Percentiles rank a stretch among this genome's conserved stretches.
These are phyloP conservation scores for Lippia alba DNA, from an alignment of 305 asterid species.

Conservation along the genomic window DNA sequence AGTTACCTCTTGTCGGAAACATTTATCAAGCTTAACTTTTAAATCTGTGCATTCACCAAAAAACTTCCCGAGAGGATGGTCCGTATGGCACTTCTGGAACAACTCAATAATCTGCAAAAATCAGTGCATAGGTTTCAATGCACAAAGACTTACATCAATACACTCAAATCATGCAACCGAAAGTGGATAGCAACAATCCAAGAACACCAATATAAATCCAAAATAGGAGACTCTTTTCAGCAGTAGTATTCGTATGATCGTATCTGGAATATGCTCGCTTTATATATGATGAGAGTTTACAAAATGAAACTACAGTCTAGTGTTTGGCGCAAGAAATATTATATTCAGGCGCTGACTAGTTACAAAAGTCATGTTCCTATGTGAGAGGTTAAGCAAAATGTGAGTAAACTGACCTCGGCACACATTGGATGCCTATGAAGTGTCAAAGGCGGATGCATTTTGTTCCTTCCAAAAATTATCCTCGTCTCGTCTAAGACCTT, in stretches of 20 bases:
- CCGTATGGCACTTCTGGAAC: constrained; percentile 86
- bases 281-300: too few species aligned
- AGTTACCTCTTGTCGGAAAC: constrained; percentile 88
- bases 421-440: constrained; percentile 87
- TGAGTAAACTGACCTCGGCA: constrained; percentile 63
- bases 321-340: too few species aligned
- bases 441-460: constrained; percentile 88
- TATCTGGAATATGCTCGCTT: too few species aligned
- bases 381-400: background rate
- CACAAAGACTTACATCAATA: too few species aligned
- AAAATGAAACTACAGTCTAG: too few species aligned
- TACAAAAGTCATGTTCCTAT: too few species aligned
- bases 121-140: background rate
- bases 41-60: constrained; percentile 85
- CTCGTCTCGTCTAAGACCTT: background rate
- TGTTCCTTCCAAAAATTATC: constrained; percentile 18
- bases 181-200: too few species aligned
- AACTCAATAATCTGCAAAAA: constrained; percentile 69
- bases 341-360: too few species aligned
- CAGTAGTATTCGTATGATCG: too few species aligned
- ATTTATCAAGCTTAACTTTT: constrained; percentile 78
- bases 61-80: constrained; percentile 85
- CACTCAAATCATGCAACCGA: too few species aligned
- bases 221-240: too few species aligned
- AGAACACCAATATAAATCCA: too few species aligned